Conservation (phyloP, 345 rosid genomes). For the Eucalyptus fibrosa region DNA sequence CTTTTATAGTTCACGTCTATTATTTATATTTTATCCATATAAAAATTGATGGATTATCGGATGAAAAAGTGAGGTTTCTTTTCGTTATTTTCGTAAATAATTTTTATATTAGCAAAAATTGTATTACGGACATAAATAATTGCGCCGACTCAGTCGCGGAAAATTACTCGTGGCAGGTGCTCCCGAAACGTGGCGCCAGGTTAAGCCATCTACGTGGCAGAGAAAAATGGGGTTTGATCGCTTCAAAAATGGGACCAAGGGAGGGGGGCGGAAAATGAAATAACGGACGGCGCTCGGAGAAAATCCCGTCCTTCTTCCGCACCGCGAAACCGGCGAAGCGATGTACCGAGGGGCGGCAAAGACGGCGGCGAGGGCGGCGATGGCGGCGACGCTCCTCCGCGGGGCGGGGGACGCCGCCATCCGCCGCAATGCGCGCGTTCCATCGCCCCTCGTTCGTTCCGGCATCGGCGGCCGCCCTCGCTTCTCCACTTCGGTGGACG, state of each 20-base stretch:
- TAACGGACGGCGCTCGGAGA: not conserved
- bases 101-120: not conserved
- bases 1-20: not conserved
- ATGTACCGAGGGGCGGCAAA: slow-evolving; percentile 57
- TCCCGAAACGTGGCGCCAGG: not conserved
- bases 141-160: not conserved
- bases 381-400: slow-evolving; percentile 14
- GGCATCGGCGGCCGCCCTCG: slow-evolving; percentile 3
- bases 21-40: not conserved
- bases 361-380: not conserved
- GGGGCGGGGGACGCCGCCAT: not conserved
- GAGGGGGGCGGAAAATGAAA: not conserved
- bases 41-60: not conserved
- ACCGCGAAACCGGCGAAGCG: not conserved
- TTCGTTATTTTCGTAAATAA: not conserved
- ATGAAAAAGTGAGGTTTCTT: not conserved
- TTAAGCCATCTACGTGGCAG: not conserved
- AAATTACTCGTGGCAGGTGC: not conserved
- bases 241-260: not conserved
- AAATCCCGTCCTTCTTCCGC: not conserved
- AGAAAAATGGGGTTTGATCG: not conserved
- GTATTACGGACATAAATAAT: not conserved
- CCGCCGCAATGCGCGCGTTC: not conserved
- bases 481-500: slow-evolving; percentile 13
- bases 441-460: not conserved